Evolutionary conservation across 148 eudicot genomes (phyloP).

Genomic region (Amaranthus cruentus): DNA sequence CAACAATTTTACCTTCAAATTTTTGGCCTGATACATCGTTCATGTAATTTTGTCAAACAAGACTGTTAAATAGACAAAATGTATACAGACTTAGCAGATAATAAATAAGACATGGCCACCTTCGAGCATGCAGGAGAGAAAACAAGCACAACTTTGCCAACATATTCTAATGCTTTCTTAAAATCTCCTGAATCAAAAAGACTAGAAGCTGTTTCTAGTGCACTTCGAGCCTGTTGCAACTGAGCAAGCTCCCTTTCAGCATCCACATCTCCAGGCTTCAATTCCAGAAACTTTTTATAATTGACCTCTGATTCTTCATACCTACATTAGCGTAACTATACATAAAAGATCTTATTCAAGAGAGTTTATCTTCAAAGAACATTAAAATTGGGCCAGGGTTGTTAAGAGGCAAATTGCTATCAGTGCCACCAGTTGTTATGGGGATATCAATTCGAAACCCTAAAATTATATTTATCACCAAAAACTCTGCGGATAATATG

Average conservation of each 20-base stretch:
- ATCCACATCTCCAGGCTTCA: conserved; percentile 63
- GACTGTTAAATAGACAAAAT: not conserved
- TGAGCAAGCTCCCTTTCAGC: conserved; percentile 95
- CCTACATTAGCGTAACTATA: conserved; percentile 37
- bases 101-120: conserved; percentile 32
- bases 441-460: too few relatives aligned
- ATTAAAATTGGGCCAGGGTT: too few relatives aligned
- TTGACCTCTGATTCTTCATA: conserved; percentile 75
- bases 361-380: too few relatives aligned
- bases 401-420: too few relatives aligned
- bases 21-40: conserved; percentile 56
- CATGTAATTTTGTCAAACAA: not conserved
- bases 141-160: conserved; percentile 84
- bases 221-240: conserved; percentile 71
- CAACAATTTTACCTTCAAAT: conserved; percentile 65
- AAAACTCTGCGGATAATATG: too few relatives aligned
- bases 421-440: too few relatives aligned
- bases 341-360: too few relatives aligned
- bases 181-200: conserved; percentile 73
- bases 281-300: conserved; percentile 67
- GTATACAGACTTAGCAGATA: not conserved
- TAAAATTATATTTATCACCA: too few relatives aligned
- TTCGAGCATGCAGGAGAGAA: conserved; percentile 87
- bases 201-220: conserved; percentile 59
- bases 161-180: conserved; percentile 62